These are phyloP conservation scores for Mycena epipterygia DNA, from an alignment of 768 basidiomycete species.

Conservation along the genomic window DNA sequence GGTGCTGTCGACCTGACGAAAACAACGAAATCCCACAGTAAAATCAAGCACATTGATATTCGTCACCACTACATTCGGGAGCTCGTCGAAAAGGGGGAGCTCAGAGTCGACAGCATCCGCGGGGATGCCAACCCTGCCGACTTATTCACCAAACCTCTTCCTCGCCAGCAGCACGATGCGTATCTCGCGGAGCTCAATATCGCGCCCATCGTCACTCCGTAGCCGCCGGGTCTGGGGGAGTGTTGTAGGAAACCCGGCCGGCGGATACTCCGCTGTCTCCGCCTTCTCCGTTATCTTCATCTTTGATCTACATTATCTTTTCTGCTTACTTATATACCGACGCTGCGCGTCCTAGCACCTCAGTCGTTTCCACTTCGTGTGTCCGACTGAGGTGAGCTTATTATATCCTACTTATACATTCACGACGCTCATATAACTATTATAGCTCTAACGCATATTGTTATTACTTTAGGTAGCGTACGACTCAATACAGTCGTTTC, in stretches of 20 bases:
- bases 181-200: slow-evolving; percentile 3
- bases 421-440: too few species aligned
- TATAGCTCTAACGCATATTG: too few species aligned
- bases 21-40: slow-evolving; percentile 4
- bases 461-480: too few species aligned
- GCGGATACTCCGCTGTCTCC: too few species aligned
- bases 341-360: too few species aligned
- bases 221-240: background rate
- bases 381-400: too few species aligned
- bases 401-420: too few species aligned
- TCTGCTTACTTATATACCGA: too few species aligned
- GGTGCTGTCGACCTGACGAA: slow-evolving; percentile 7
- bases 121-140: background rate
- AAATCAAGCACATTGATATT: slow-evolving; percentile 9
- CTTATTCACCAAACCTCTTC: background rate
- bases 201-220: background rate
- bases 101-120: background rate
- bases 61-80: slow-evolving; percentile 2
- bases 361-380: too few species aligned
- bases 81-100: background rate
- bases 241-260: background rate
- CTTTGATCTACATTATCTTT: too few species aligned
- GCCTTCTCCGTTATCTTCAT: too few species aligned
- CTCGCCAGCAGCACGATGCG: background rate
- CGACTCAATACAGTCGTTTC: too few species aligned